Conservation (phyloP, 2,329 filamentous ascomycete species). For the Juglanconis juglandina region DNA sequence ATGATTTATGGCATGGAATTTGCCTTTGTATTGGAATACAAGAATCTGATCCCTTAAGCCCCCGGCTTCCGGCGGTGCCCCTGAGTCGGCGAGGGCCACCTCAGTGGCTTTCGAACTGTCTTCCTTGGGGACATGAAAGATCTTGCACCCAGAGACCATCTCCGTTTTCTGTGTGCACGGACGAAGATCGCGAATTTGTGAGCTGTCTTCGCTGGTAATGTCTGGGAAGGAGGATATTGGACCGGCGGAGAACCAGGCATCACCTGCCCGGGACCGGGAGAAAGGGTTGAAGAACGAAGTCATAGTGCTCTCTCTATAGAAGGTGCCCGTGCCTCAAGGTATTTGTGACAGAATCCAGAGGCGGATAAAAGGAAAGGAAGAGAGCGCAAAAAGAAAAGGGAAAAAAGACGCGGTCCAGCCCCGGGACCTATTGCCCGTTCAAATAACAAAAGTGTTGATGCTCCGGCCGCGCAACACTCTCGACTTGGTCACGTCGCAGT, state of each 20-base stretch:
- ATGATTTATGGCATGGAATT: conserved; percentile 16
- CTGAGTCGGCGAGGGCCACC: conserved; percentile 5
- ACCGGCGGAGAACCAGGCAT: conserved; percentile 14
- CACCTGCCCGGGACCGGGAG: conserved; percentile 6
- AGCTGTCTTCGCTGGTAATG: conserved; percentile 8
- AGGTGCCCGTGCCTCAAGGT: too few species aligned
- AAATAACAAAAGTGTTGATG: too few species aligned
- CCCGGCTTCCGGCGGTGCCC: not conserved
- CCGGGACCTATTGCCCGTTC: too few species aligned
- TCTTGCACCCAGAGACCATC: not conserved
- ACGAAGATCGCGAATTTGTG: conserved; percentile 5
- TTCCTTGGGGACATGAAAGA: conserved; percentile 14
- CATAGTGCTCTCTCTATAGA: not conserved
- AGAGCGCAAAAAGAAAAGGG: too few species aligned
- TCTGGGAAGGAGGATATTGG: conserved; percentile 14
- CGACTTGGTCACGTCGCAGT: too few species aligned
- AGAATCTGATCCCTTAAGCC: conserved; percentile 15
- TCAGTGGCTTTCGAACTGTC: conserved; percentile 11
- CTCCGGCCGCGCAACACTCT: too few species aligned
- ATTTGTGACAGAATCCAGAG: too few species aligned
- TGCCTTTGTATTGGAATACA: conserved; percentile 17
- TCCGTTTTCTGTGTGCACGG: not conserved
- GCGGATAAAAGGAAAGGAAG: too few species aligned
- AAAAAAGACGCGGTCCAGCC: too few species aligned
- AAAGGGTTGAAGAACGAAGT: conserved; percentile 14